Conservation (phyloP, 2,329 filamentous ascomycete genomes). For the Penicillium brasilianum region DNA sequence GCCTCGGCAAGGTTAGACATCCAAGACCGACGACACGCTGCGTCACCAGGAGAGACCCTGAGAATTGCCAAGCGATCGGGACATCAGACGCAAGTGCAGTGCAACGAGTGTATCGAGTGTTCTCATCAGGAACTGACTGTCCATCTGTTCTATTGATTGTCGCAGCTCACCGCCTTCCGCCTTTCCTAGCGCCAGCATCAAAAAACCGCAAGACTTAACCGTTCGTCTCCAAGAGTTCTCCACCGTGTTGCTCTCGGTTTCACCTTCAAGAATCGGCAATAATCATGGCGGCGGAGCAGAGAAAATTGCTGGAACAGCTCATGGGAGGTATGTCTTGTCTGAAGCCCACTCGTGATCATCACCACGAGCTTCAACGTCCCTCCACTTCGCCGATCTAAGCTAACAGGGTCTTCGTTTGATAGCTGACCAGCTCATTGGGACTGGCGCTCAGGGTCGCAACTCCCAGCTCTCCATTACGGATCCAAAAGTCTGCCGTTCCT, state of each 20-base stretch:
- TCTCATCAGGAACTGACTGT: constrained; percentile 2
- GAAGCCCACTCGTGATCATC: background rate
- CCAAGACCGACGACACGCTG: background rate
- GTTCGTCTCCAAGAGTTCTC: constrained; percentile 14
- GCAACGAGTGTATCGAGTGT: background rate
- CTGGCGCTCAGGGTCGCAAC: constrained; percentile 72
- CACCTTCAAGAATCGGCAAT: constrained; percentile 13
- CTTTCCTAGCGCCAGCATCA: constrained; percentile 28
- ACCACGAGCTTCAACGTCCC: constrained; percentile 16
- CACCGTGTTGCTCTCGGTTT: constrained; percentile 14
- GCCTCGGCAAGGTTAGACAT: background rate
- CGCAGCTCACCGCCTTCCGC: constrained; percentile 34
- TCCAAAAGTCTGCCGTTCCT: constrained; percentile 92
- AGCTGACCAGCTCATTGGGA: constrained; percentile 75
- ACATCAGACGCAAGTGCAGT: constrained; percentile 16
- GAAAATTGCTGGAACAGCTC: constrained; percentile 96
- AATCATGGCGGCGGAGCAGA: constrained; percentile 92
- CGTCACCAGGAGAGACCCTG: constrained; percentile 16
- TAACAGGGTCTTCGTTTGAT: constrained; percentile 33
- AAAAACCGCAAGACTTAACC: constrained; percentile 25
- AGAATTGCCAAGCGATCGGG: constrained; percentile 10
- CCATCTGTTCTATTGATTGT: constrained; percentile 30
- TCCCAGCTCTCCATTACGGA: constrained; percentile 87
- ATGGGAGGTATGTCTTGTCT: constrained; percentile 59
- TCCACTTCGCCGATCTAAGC: constrained; percentile 22